A percentile compares a stretch with the other conserved stretches of the same genome.
Conservation (phyloP, 371 early-diverging fungal genomes). For the Lichtheimia ornata region DNA sequence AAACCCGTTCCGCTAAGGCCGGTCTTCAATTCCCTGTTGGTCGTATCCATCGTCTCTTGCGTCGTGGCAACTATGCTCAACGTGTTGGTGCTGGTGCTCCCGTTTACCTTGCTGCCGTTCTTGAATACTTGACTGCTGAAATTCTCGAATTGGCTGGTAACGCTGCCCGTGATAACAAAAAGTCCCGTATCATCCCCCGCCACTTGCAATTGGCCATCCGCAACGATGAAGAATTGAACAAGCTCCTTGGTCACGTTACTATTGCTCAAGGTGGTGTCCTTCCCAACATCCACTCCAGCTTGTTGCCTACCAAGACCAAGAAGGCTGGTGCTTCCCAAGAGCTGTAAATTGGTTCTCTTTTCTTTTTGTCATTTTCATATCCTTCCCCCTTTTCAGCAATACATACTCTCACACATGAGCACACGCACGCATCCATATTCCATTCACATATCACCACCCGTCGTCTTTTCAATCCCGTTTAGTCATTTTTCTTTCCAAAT, state of each 20-base stretch:
- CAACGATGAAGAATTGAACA: slow-evolving; percentile 96
- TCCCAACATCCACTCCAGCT: slow-evolving; percentile 75
- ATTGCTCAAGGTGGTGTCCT: slow-evolving; percentile 88
- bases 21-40: slow-evolving; percentile 95
- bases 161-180: slow-evolving; percentile 95
- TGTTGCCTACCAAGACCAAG: slow-evolving; percentile 68
- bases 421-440: too few relatives aligned
- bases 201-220: slow-evolving; percentile 91
- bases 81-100: slow-evolving; percentile 94
- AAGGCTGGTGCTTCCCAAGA: slow-evolving; percentile 48
- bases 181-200: slow-evolving; percentile 90
- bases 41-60: slow-evolving; percentile 93
- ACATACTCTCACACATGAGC: too few relatives aligned
- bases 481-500: too few relatives aligned
- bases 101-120: slow-evolving; percentile 93
- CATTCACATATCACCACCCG: too few relatives aligned
- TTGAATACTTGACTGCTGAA: slow-evolving; percentile 96
- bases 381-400: background rate
- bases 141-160: slow-evolving; percentile 96
- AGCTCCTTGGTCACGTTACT: slow-evolving; percentile 87
- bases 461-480: background rate
- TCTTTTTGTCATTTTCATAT: background rate
- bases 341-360: slow-evolving; percentile 13
- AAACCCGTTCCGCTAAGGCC: slow-evolving; percentile 73
- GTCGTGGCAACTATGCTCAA: slow-evolving; percentile 94